These are phyloP conservation scores for Plasmodium reichenowi DNA, from an alignment of 169 alveolate genomes.

Conservation along the genomic window DNA sequence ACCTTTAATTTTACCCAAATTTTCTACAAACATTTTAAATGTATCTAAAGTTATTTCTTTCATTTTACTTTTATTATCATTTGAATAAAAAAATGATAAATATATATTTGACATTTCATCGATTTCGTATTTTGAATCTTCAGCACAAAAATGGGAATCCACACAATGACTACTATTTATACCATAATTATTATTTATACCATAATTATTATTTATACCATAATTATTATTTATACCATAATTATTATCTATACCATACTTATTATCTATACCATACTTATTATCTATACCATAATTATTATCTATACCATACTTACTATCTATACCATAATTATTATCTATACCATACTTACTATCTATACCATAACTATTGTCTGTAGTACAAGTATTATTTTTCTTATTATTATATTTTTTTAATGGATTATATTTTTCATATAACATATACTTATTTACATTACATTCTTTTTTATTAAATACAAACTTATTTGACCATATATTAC, in stretches of 20 bases:
- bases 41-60: slow-evolving; percentile 55
- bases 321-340: too few relatives aligned
- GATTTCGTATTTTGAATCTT: slow-evolving; percentile 2
- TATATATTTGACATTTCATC: slow-evolving; percentile 51
- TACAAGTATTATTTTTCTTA: background rate
- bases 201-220: background rate
- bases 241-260: too few relatives aligned
- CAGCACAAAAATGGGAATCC: background rate
- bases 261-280: background rate
- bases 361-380: background rate
- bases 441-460: too few relatives aligned
- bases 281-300: background rate
- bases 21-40: slow-evolving; percentile 45
- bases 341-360: background rate
- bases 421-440: too few relatives aligned
- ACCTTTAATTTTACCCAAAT: slow-evolving; percentile 70
- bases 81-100: slow-evolving; percentile 24
- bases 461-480: too few relatives aligned
- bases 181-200: background rate
- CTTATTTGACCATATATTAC: too few relatives aligned
- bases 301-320: background rate
- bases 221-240: too few relatives aligned
- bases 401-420: too few relatives aligned
- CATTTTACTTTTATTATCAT: slow-evolving; percentile 35
- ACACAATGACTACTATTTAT: background rate